Conservation (phyloP, 108 stramenopile genomes). For the Thalassiosira profunda region DNA sequence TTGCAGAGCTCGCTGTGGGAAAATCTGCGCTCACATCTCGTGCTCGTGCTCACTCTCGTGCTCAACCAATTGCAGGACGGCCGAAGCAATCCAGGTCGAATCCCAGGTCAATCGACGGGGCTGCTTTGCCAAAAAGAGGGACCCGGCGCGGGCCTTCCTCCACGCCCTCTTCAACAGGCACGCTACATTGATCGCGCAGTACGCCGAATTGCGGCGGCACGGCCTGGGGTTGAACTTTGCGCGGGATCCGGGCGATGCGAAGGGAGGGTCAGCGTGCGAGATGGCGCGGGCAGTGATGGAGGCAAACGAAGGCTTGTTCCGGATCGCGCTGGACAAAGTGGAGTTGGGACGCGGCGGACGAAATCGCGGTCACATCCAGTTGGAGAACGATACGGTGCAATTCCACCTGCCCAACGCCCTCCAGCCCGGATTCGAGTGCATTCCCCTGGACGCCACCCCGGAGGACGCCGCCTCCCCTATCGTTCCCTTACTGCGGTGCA, state of each 20-base stretch:
- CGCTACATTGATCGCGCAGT: slow-evolving; percentile 21
- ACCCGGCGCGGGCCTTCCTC: slow-evolving; percentile 37
- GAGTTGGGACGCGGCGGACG: slow-evolving; percentile 29
- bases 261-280: slow-evolving; percentile 19
- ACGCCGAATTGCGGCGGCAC: slow-evolving; percentile 29
- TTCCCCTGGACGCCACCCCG: slow-evolving; percentile 17
- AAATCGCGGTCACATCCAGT: slow-evolving; percentile 6
- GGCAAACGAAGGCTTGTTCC: slow-evolving; percentile 39
- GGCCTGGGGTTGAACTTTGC: slow-evolving; percentile 37
- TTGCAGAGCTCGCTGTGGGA: too few relatives aligned
- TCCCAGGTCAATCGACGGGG: slow-evolving; percentile 12
- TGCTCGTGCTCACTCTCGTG: too few relatives aligned
- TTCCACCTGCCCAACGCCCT: slow-evolving; percentile 34
- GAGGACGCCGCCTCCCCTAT: slow-evolving; percentile 64
- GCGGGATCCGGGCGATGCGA: not conserved
- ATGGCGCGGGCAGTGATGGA: slow-evolving; percentile 34
- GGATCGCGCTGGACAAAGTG: slow-evolving; percentile 21
- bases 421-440: slow-evolving; percentile 48
- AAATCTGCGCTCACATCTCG: too few relatives aligned
- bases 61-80: too few relatives aligned
- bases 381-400: slow-evolving; percentile 30
- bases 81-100: slow-evolving; percentile 30
- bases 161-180: slow-evolving; percentile 33
- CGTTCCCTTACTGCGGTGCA: slow-evolving; percentile 73
- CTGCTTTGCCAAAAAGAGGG: slow-evolving; percentile 11